Percentiles rank a stretch among this genome's conserved stretches.
These are phyloP conservation scores for Tephrocybe sp. DNA, from an alignment of 768 basidiomycete species.

Conservation along the genomic window DNA sequence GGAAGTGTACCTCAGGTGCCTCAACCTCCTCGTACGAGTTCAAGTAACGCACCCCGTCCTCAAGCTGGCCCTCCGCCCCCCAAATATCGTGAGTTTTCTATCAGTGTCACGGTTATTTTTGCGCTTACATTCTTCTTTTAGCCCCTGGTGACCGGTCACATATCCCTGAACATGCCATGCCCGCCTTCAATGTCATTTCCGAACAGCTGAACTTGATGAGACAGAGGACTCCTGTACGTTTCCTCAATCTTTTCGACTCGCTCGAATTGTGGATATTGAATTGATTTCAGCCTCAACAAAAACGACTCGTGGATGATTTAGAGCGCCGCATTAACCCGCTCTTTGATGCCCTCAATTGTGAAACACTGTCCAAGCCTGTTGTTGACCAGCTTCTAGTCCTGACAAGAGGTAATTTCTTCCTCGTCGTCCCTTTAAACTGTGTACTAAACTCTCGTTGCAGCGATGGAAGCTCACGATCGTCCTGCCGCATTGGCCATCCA, in stretches of 20 bases:
- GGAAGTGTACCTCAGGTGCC: slow-evolving; percentile 41
- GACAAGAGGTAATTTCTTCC: slow-evolving; percentile 54
- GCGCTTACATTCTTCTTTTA: slow-evolving; percentile 28
- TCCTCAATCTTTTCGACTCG: neutral
- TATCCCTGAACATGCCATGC: slow-evolving; percentile 68
- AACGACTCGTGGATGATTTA: slow-evolving; percentile 80
- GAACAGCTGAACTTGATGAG: slow-evolving; percentile 64
- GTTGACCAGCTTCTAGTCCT: slow-evolving; percentile 72
- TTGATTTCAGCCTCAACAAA: slow-evolving; percentile 67
- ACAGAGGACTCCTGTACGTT: slow-evolving; percentile 72
- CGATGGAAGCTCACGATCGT: slow-evolving; percentile 78
- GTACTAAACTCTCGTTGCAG: slow-evolving; percentile 35
- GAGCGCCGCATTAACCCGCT: slow-evolving; percentile 82
- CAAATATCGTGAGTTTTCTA: slow-evolving; percentile 42
- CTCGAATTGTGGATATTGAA: slow-evolving; percentile 7
- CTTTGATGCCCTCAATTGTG: slow-evolving; percentile 91
- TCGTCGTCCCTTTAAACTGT: neutral
- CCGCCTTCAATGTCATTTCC: slow-evolving; percentile 65
- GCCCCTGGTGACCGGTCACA: slow-evolving; percentile 91
- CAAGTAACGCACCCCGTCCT: slow-evolving; percentile 19
- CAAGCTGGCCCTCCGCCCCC: slow-evolving; percentile 34
- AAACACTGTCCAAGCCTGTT: slow-evolving; percentile 69
- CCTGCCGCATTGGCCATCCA: slow-evolving; percentile 79
- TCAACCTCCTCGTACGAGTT: slow-evolving; percentile 18
- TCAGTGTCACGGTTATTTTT: neutral